Evolutionary conservation across 2,329 filamentous ascomycete species (phyloP).

Genomic region (Fusarium pseudograminearum): DNA sequence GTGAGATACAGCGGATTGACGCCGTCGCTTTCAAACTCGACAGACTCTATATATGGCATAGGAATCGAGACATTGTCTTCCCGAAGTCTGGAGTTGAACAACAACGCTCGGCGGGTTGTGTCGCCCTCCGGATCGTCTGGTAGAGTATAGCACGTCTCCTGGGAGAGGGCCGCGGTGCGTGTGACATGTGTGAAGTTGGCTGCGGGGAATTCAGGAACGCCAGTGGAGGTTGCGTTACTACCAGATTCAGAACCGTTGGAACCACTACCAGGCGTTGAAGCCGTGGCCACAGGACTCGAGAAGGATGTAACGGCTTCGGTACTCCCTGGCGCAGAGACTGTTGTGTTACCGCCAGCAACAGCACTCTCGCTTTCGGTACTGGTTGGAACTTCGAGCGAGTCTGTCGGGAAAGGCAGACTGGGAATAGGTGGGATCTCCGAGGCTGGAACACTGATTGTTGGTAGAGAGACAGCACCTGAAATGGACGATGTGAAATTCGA

Average conservation of each 20-base stretch:
- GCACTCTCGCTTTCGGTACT: constrained; percentile 1
- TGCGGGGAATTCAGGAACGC: constrained; percentile 41
- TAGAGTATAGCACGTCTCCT: constrained; percentile 51
- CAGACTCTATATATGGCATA: constrained; percentile 54
- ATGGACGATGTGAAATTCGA: constrained; percentile 20
- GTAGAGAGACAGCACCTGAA: constrained; percentile 17
- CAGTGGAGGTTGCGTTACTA: constrained; percentile 23
- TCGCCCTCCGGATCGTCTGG: constrained; percentile 42
- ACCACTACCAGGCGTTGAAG: neutral
- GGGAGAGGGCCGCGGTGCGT: constrained; percentile 45
- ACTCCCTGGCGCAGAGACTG: neutral
- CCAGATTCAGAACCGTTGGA: constrained; percentile 24
- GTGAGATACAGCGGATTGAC: constrained; percentile 52
- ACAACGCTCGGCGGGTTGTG: constrained; percentile 42
- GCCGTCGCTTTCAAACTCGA: constrained; percentile 51
- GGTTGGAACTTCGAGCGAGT: neutral
- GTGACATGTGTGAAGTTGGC: constrained; percentile 52
- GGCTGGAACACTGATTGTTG: constrained; percentile 20
- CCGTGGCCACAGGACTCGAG: constrained; percentile 26
- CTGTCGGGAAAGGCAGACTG: constrained; percentile 10
- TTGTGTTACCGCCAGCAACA: neutral
- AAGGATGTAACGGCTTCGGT: constrained; percentile 27
- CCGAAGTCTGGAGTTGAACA: constrained; percentile 51
- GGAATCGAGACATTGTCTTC: constrained; percentile 51
- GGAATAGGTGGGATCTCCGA: constrained; percentile 12